Base-by-base conservation (phyloP, 345 rosid species). In the Lagerstroemia speciosa region DNA sequence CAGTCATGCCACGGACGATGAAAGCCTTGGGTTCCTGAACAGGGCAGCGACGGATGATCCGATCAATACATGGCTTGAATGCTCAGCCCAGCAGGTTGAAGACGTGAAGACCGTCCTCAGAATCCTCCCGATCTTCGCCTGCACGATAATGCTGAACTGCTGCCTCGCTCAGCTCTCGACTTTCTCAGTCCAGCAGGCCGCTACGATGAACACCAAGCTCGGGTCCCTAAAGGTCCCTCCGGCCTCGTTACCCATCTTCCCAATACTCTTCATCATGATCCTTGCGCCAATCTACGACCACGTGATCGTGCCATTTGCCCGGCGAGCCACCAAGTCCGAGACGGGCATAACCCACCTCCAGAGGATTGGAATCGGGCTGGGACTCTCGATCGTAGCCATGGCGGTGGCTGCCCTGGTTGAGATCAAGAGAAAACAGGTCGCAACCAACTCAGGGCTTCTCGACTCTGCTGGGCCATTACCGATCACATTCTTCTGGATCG, bases 221-320 rank as follows among this genome's bases (percentile, higher is more conserved):
- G 74, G 77, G 31, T 71, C 77, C 64, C 70, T 78, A 41, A 61
- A 71, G 62, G 74, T 78, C 58, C 81, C 81, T 7, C 73, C 81
- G 0, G 75, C 81, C 52, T 73, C 77, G 32, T 66, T 71, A 10
- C 70, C 81, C 5, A 27, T 78, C 68, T 78, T 74, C 73, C 71
- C 72, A 6, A 32, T 74, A 58, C 58, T 71, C 65, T 74, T 71
- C 77, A 74, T 74, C 48, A 71, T 74, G 40, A 31, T 65, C 9
- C 65, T 68, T 26, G 77, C 74, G 15, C 72, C 74, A 0, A 37
- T 78, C 55, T 71, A 78, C 67, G 75, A 74, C 61, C 74, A 75
- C 43, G 24, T 78, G 62, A 53, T 78, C 43, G 64, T 78, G 61
- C 82, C 78, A 4, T 41, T 78, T 34, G 50, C 72, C 3, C 69